These are phyloP conservation scores for Melanopsichium pennsylvanicum DNA, from an alignment of 1,284 basidiomycete genomes.

Conservation along the genomic window DNA sequence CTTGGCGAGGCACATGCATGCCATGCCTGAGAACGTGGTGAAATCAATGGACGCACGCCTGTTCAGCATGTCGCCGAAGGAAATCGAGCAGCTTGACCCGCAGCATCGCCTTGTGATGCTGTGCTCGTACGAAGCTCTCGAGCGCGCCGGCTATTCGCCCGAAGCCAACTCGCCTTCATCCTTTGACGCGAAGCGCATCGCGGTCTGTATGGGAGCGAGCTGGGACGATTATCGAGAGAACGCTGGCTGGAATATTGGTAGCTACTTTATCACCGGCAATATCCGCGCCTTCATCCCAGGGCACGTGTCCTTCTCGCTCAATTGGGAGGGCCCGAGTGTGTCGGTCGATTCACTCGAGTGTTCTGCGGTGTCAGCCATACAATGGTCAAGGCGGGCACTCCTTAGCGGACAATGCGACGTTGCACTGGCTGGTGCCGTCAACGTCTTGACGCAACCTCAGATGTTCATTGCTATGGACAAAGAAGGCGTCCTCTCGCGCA, in stretches of 20 bases:
- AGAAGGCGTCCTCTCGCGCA: constrained; percentile 32
- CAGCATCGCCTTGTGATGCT: constrained; percentile 46
- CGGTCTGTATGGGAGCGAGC: constrained; percentile 35
- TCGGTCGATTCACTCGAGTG: constrained; percentile 44
- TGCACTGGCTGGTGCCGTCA: constrained; percentile 43
- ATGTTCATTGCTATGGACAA: constrained; percentile 54
- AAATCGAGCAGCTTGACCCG: constrained; percentile 52
- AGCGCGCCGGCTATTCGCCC: constrained; percentile 39
- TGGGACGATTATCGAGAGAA: constrained; percentile 56
- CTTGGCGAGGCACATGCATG: constrained; percentile 40
- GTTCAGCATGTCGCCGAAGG: constrained; percentile 49
- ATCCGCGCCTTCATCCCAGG: constrained; percentile 52
- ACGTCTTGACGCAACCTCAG: constrained; percentile 39
- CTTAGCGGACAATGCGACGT: constrained; percentile 45
- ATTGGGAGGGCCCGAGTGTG: constrained; percentile 41
- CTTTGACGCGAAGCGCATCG: constrained; percentile 43
- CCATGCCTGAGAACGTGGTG: constrained; percentile 27
- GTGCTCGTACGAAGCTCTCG: constrained; percentile 44
- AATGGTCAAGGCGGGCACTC: constrained; percentile 39
- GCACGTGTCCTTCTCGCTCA: constrained; percentile 33
- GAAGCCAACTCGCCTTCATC: constrained; percentile 36
- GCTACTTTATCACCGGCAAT: constrained; percentile 54
- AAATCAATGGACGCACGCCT: constrained; percentile 45
- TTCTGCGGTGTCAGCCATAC: constrained; percentile 34
- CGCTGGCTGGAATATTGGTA: constrained; percentile 40